Conservation (phyloP, 2,329 filamentous ascomycete species). For the Apiospora aurea region DNA sequence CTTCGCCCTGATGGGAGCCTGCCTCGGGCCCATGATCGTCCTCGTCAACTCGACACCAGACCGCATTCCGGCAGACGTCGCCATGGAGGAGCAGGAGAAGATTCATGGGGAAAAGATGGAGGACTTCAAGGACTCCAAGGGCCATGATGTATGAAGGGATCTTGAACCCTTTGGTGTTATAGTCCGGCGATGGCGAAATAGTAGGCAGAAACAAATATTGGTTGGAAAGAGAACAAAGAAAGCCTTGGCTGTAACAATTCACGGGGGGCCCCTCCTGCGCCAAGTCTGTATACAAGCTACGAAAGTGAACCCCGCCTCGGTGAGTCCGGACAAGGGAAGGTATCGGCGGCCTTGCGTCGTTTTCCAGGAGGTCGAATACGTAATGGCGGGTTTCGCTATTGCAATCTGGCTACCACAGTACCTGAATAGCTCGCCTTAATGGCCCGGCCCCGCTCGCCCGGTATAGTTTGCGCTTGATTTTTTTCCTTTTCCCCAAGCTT, state of each 20-base stretch:
- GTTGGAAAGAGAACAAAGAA: too few species aligned
- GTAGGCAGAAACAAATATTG: not conserved
- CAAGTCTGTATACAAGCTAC: not conserved
- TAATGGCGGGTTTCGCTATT: too few species aligned
- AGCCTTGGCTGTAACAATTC: too few species aligned
- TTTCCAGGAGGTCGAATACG: too few species aligned
- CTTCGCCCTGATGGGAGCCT: conserved; percentile 46
- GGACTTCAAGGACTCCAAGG: not conserved
- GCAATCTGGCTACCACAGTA: too few species aligned
- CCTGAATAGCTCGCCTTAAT: too few species aligned
- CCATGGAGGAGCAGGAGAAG: conserved; percentile 42
- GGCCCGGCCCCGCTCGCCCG: too few species aligned
- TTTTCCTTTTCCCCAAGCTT: too few species aligned
- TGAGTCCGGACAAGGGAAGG: too few species aligned
- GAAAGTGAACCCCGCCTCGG: not conserved
- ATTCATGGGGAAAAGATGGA: conserved; percentile 29
- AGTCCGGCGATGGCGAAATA: not conserved
- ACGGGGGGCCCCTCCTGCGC: too few species aligned
- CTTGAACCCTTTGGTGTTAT: not conserved
- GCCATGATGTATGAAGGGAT: not conserved
- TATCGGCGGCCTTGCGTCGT: too few species aligned
- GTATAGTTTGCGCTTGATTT: too few species aligned
- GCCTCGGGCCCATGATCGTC: conserved; percentile 46
- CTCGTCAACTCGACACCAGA: conserved; percentile 49
- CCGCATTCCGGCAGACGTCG: conserved; percentile 47